A percentile compares a stretch with the other conserved stretches of the same genome.
These are phyloP conservation scores for Pestalotiopsis sp. DNA, from an alignment of 2,329 filamentous ascomycete species.

Conservation along the genomic window DNA sequence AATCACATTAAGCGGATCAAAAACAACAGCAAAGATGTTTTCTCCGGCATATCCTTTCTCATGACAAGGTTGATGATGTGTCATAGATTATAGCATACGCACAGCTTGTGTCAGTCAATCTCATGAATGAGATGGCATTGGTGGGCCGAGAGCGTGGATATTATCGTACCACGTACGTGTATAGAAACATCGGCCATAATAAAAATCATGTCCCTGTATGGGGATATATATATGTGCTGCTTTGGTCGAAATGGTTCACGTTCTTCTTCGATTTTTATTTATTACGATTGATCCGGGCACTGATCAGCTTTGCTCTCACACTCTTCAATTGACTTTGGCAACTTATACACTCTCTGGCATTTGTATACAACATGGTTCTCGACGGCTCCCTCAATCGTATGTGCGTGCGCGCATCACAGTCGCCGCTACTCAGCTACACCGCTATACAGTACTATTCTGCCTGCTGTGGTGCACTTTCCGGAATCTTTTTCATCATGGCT, in stretches of 20 bases:
- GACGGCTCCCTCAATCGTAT: conserved; percentile 3
- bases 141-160: background rate
- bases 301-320: background rate
- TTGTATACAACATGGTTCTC: background rate
- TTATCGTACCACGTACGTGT: background rate
- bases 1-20: background rate
- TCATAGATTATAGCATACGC: background rate
- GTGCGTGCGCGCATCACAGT: background rate
- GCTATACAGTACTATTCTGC: conserved; percentile 10
- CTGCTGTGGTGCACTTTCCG: conserved; percentile 1
- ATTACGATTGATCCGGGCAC: background rate
- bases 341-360: background rate
- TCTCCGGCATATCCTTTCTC: background rate
- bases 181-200: background rate
- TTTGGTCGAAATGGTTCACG: background rate
- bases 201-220: background rate
- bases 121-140: background rate
- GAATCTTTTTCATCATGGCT: conserved; percentile 6
- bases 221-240: background rate
- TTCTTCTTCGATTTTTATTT: background rate
- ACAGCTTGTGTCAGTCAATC: background rate
- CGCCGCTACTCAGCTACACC: conserved; percentile 8
- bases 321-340: background rate
- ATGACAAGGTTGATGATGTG: background rate
- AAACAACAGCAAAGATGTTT: background rate